phyloP scores from a whole-genome alignment of 1,139 yeast species.

The Candida frijolesensis region DNA sequence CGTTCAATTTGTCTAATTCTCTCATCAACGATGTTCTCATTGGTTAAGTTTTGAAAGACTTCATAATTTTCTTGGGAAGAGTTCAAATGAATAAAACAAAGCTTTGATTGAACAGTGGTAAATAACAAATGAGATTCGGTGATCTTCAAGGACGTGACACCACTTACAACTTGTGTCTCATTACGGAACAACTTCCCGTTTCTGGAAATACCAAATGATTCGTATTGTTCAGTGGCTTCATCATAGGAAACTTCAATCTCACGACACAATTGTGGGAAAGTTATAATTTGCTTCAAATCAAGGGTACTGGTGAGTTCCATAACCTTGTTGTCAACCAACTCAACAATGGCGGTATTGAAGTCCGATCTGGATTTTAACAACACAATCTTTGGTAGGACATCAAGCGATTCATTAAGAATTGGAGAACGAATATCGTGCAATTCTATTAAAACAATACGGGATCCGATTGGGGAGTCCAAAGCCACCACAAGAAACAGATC shows the following conservation, averaged over 20 bases:
- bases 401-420: conserved; percentile 39
- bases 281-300: conserved; percentile 34
- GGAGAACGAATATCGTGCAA: conserved; percentile 45
- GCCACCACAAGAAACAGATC: conserved; percentile 56
- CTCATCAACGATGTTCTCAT: conserved; percentile 57
- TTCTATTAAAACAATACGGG: conserved; percentile 55
- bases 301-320: conserved; percentile 37
- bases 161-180: conserved; percentile 61
- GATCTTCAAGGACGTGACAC: conserved; percentile 79
- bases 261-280: conserved; percentile 71
- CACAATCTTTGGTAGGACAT: conserved; percentile 53
- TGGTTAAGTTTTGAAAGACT: conserved; percentile 20
- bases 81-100: conserved; percentile 79
- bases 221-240: conserved; percentile 22
- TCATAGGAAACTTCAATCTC: conserved; percentile 55
- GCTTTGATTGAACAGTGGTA: conserved; percentile 85
- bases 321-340: conserved; percentile 67
- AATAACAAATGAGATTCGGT: conserved; percentile 75
- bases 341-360: conserved; percentile 53
- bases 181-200: conserved; percentile 77
- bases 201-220: conserved; percentile 71
- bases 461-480: conserved; percentile 51
- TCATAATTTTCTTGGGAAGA: conserved; percentile 35
- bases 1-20: conserved; percentile 87
- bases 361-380: conserved; percentile 59